Conservation (phyloP, 169 alveolate species). For the Eimeria falciformis region DNA sequence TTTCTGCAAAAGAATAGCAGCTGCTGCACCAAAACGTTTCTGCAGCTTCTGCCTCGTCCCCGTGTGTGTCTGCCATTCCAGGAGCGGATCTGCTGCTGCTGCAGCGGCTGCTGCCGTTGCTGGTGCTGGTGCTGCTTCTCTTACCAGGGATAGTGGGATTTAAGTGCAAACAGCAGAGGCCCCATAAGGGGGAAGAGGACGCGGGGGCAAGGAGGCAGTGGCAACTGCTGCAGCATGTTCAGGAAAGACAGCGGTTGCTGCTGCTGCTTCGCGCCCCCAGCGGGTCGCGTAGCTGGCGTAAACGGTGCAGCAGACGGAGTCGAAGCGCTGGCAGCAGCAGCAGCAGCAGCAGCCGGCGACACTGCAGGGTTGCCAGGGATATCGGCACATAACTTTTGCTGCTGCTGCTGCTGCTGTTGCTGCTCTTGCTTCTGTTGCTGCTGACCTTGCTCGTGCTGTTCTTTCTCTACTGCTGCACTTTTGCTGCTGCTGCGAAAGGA, state of each 20-base stretch:
- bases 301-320: neutral
- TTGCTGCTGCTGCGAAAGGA: slow-evolving; percentile 35
- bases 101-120: slow-evolving; percentile 43
- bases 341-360: slow-evolving; percentile 18
- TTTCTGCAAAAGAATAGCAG: neutral
- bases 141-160: slow-evolving; percentile 28
- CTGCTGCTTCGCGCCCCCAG: slow-evolving; percentile 17
- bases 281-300: neutral
- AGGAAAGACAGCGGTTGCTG: slow-evolving; percentile 22
- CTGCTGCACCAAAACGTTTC: slow-evolving; percentile 24
- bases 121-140: neutral
- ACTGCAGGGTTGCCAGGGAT: neutral
- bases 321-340: slow-evolving; percentile 18
- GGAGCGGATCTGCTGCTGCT: neutral
- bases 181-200: slow-evolving; percentile 19
- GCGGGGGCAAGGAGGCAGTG: slow-evolving; percentile 55
- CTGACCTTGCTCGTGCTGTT: neutral
- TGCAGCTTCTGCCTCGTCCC: neutral
- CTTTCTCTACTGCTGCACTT: slow-evolving; percentile 46
- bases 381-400: neutral
- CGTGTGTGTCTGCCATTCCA: neutral
- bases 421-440: slow-evolving; percentile 54
- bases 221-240: slow-evolving; percentile 58
- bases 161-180: slow-evolving; percentile 39
- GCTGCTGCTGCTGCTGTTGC: slow-evolving; percentile 19